A percentile compares a stretch with the other conserved stretches of the same genome.
phyloP scores from a whole-genome alignment of 306 rosid genomes.

The Dryas alaskensis region DNA sequence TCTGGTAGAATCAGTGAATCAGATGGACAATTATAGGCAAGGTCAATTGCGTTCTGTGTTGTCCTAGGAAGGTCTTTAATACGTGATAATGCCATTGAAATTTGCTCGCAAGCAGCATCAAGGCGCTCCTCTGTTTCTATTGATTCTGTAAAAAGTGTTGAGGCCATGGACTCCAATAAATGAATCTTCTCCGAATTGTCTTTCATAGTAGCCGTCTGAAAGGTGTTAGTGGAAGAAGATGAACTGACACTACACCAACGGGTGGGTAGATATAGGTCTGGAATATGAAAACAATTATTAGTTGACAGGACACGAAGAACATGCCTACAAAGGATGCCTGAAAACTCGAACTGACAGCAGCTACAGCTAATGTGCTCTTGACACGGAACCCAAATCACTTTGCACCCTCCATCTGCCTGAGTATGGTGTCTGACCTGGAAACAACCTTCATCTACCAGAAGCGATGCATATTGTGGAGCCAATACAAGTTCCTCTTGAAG shows the following conservation, averaged over 20 bases:
- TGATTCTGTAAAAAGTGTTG: conserved; percentile 59
- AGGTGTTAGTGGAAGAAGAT: conserved; percentile 45
- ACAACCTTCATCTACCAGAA: conserved; percentile 63
- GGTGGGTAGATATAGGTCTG: conserved; percentile 59
- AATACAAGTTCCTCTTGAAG: conserved; percentile 81
- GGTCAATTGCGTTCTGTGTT: conserved; percentile 43
- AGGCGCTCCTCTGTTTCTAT: conserved; percentile 74
- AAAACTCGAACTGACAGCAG: conserved; percentile 68
- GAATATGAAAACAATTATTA: conserved; percentile 82
- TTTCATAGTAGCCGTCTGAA: conserved; percentile 35
- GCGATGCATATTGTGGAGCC: conserved; percentile 83
- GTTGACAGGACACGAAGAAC: conserved; percentile 73
- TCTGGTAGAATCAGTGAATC: conserved; percentile 65
- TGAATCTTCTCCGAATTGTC: conserved; percentile 61
- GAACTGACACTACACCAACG: conserved; percentile 56
- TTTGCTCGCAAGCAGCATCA: conserved; percentile 65
- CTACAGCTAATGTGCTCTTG: conserved; percentile 81
- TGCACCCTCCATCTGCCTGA: conserved; percentile 74
- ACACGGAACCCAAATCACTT: conserved; percentile 73
- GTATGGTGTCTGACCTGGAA: conserved; percentile 87
- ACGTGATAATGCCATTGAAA: conserved; percentile 55
- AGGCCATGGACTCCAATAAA: conserved; percentile 59
- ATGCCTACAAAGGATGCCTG: conserved; percentile 76
- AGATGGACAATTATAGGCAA: conserved; percentile 47
- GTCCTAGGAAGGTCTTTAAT: conserved; percentile 64